Evolutionary conservation across 2,329 filamentous ascomycete genomes (phyloP).

Genomic region (Sporothrix variecibatus): DNA sequence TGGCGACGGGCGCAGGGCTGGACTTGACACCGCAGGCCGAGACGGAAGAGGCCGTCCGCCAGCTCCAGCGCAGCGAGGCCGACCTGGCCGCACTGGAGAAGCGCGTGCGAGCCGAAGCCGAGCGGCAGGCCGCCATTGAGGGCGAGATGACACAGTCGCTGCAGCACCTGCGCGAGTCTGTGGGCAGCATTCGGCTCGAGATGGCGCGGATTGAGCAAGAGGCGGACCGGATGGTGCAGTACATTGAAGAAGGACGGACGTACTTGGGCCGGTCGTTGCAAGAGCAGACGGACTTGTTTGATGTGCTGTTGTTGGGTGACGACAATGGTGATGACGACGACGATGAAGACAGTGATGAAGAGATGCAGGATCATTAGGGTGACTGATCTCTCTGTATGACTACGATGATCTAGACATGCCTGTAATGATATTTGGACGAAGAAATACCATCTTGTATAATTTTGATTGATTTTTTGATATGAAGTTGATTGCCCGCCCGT

Average conservation of each 20-base stretch:
- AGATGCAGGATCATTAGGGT: conserved; percentile 17
- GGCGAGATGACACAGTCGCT: conserved; percentile 29
- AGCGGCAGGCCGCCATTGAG: conserved; percentile 28
- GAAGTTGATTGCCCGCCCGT: neutral
- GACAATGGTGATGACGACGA: conserved; percentile 17
- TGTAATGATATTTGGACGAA: neutral
- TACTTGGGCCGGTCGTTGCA: conserved; percentile 30
- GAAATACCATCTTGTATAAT: neutral
- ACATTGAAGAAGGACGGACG: conserved; percentile 25
- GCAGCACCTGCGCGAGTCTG: conserved; percentile 29
- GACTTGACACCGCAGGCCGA: conserved; percentile 19
- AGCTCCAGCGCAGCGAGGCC: conserved; percentile 48
- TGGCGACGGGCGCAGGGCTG: neutral
- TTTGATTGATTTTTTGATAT: neutral
- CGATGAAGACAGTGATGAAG: conserved; percentile 8
- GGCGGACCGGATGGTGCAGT: conserved; percentile 29
- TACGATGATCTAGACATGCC: neutral
- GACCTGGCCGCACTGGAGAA: conserved; percentile 69
- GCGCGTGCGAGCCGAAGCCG: conserved; percentile 52
- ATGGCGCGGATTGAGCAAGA: conserved; percentile 31
- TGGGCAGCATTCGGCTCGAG: conserved; percentile 29
- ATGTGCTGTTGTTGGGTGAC: conserved; percentile 22
- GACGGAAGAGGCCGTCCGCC: conserved; percentile 47
- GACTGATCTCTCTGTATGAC: neutral
- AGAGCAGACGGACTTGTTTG: conserved; percentile 30